Base-by-base conservation (phyloP, 306 rosid species). In the Prunus kanzakura region DNA sequence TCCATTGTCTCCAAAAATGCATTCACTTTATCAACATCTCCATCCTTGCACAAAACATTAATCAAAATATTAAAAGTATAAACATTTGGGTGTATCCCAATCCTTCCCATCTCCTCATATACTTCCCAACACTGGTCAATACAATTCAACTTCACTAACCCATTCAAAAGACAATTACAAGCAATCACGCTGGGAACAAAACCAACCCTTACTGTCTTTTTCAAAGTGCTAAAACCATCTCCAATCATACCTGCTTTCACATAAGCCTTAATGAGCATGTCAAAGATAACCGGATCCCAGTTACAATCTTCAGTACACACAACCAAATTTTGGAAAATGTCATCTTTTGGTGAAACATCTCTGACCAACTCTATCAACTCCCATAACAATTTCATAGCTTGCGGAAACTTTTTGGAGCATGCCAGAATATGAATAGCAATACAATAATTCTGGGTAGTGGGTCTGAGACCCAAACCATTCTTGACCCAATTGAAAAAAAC, bases 1-100 rank as follows among this genome's bases (percentile, higher is more conserved):
- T 94, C 98, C 95, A 94, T 94, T 77, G 85, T 91, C 61, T 94
- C 97, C 60, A 94, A 45, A 76, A 94, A 94, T 15, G 79, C 91
- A 8, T 86, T 89, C 73, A 91, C 93, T 88, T 89, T 91, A 72
- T 89, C 79, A 11, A 83, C 78, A 82, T 91, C 91, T 19, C 91
- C 87, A 14, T 78, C 82, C 52, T 82, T 90, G 61, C 98, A 91
- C 84, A 94, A 74, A 80, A 88, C 88, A 86, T 87, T 84, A 4
- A 90, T 90, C 85, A 94, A 84, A 74, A 90, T 89, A 67, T 94
- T 92, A 78, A 90, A 94, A 22, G 96, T 91, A 78, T 71, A 75
- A n/a, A 50, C 87, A 90, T 90, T 94, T 25, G 95, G 83, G n/a
- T 85, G 95, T 29, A 92, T 77, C 68, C 96, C 97, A 75, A 92